phyloP scores from a whole-genome alignment of 257 asterid genomes.

The Penstemon eatonii region DNA sequence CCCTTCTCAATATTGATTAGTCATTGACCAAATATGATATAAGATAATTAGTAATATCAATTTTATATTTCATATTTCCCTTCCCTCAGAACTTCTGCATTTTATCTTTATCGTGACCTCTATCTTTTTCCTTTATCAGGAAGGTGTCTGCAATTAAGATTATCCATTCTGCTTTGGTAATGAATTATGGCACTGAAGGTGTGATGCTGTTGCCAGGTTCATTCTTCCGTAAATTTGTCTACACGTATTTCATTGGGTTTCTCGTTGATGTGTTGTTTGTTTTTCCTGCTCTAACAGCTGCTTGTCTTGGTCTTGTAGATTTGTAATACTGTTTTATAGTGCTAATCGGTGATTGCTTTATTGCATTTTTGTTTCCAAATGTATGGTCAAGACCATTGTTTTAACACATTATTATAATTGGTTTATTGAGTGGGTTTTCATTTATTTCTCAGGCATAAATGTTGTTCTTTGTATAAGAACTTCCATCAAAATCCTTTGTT shows the following conservation, averaged over 20 bases:
- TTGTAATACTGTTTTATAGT: slow-evolving; percentile 27
- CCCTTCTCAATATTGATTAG: no score
- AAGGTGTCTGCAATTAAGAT: slow-evolving; percentile 28
- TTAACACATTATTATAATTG: slow-evolving; percentile 32
- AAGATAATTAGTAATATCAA: no score
- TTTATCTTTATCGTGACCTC: slow-evolving; percentile 18
- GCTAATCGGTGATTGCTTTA: slow-evolving; percentile 25
- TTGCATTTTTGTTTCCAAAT: slow-evolving; percentile 23
- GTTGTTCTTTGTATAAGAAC: no score
- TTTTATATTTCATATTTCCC: slow-evolving; percentile 9
- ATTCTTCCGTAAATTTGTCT: slow-evolving; percentile 27
- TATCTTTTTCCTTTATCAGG: slow-evolving; percentile 38
- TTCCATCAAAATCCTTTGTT: no score
- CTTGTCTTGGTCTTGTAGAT: slow-evolving; percentile 31
- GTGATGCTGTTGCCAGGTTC: slow-evolving; percentile 30
- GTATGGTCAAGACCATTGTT: slow-evolving; percentile 24
- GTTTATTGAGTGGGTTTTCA: slow-evolving; percentile 31
- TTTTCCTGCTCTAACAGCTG: slow-evolving; percentile 26
- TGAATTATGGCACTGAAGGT: slow-evolving; percentile 45
- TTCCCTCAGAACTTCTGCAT: slow-evolving; percentile 1
- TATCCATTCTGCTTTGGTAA: slow-evolving; percentile 31
- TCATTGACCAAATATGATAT: no score
- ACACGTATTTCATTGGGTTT: slow-evolving; percentile 33
- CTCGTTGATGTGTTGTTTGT: slow-evolving; percentile 32
- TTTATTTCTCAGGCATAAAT: not conserved